Base-by-base conservation (phyloP, 1,284 basidiomycete species). In the Vanrija humicola region DNA sequence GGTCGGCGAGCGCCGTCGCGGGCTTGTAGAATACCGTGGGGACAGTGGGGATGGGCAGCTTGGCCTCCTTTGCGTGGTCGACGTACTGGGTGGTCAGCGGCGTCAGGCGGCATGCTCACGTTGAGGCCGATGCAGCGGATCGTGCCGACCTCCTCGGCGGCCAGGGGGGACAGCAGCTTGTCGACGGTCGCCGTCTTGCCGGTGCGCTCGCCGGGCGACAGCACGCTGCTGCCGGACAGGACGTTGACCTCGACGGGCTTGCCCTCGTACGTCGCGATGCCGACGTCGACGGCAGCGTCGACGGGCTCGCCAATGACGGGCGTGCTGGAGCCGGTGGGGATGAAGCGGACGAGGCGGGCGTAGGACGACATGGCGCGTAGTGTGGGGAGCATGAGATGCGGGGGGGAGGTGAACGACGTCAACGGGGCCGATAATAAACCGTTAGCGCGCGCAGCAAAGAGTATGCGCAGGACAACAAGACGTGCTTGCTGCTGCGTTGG, bases 71-170 rank as follows among this genome's bases (percentile, higher is more conserved):
- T 1, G 78, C 79, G 53, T 79, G 78, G 4, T 64, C 65, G 7
- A 60, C 52, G 61, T 79, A 79, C 69, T 77, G 56, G 46, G 28
- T 28, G 62, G 7, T 59, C 45, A 50, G 63, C 43, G 19, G 26
- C 10, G 3, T 19, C n/a, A n/a, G n/a, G n/a, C n/a, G n/a, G 15
- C 29, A 12, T 4, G 1, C 70, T 63, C 52, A 75, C 73, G 52
- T 74, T 75, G 48, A 75, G 56, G 3, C 73, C 74, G 12, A 73
- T 75, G 55, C 71, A 73, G 19, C 74, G 57, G 42, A 76, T 72
- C 3, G 74, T 75, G 9, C 74, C 74, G 15, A 70, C 68, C 57
- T 75, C 69, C 5, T 46, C 34, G 52, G 51, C 40, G 6, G 58
- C 55, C n/a, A 79, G 52, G 0, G 77, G 78, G 18, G 66, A 65